These are phyloP conservation scores for Entomortierella chlamydospora DNA, from an alignment of 192 early-diverging fungal species.

Conservation along the genomic window DNA sequence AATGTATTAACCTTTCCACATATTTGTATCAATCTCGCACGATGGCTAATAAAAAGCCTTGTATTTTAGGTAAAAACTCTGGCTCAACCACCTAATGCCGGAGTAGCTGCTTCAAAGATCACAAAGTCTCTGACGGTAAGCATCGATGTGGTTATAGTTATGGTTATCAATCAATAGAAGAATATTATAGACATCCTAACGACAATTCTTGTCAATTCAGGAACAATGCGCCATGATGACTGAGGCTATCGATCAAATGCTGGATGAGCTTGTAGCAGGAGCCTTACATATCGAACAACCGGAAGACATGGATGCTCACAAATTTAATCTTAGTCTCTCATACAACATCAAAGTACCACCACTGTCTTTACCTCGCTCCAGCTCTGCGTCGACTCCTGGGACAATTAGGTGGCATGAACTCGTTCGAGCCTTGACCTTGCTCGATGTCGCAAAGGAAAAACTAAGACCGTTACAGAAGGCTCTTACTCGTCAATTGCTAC, in stretches of 20 bases:
- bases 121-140: slow-evolving; percentile 40
- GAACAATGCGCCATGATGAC: slow-evolving; percentile 44
- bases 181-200: too few species aligned
- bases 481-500: slow-evolving; percentile 13
- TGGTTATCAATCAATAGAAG: neutral
- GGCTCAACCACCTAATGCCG: slow-evolving; percentile 35
- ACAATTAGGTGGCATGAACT: slow-evolving; percentile 46
- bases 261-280: slow-evolving; percentile 35
- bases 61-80: slow-evolving; percentile 27
- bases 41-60: too few species aligned
- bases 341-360: slow-evolving; percentile 38
- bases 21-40: too few species aligned
- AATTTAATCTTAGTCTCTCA: slow-evolving; percentile 13
- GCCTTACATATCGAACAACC: slow-evolving; percentile 12
- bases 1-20: neutral
- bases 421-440: slow-evolving; percentile 15
- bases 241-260: slow-evolving; percentile 42
- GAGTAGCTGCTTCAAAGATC: slow-evolving; percentile 24
- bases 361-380: slow-evolving; percentile 14
- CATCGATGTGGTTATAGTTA: neutral
- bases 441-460: slow-evolving; percentile 35
- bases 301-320: neutral
- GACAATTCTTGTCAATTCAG: neutral
- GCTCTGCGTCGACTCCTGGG: slow-evolving; percentile 16
- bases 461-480: slow-evolving; percentile 30